Conservation (phyloP, 2,329 filamentous ascomycete species). For the Ceratocystis diversiconidia region DNA sequence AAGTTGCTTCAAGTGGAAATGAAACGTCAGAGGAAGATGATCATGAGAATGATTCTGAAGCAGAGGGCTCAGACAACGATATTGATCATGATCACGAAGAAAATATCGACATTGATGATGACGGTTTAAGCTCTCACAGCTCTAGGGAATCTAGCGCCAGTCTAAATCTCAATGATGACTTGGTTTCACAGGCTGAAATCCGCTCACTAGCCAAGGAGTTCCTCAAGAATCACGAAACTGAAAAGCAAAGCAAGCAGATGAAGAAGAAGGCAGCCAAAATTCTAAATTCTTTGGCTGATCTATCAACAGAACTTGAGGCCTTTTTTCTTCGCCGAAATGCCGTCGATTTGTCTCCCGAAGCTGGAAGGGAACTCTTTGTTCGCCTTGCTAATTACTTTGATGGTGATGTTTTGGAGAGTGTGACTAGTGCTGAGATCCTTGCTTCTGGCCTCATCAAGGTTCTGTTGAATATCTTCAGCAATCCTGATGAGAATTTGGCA, state of each 20-base stretch:
- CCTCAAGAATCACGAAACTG: constrained; percentile 66
- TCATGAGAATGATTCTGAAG: not conserved
- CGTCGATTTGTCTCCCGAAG: constrained; percentile 30
- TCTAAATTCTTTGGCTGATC: constrained; percentile 52
- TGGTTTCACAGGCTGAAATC: constrained; percentile 51
- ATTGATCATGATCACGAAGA: constrained; percentile 22
- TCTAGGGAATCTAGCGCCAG: constrained; percentile 45
- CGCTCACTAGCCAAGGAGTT: constrained; percentile 68
- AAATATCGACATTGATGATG: constrained; percentile 31
- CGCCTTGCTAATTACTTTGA: constrained; percentile 74
- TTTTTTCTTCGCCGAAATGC: constrained; percentile 50
- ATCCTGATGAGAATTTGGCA: constrained; percentile 46
- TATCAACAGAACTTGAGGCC: constrained; percentile 57
- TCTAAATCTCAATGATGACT: constrained; percentile 31
- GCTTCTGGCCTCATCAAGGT: constrained; percentile 80
- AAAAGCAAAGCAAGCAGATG: constrained; percentile 55
- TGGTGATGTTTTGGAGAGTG: constrained; percentile 74
- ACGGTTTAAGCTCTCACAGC: constrained; percentile 37
- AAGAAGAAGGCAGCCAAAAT: constrained; percentile 68
- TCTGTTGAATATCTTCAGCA: constrained; percentile 68
- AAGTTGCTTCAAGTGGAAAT: constrained; percentile 3
- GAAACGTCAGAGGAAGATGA: constrained; percentile 7
- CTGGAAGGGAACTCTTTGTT: constrained; percentile 55
- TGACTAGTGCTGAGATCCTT: constrained; percentile 87
- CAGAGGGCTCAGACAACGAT: constrained; percentile 15